These are phyloP conservation scores for Neonectria faginata DNA, from an alignment of 2,329 filamentous ascomycete species.

Conservation along the genomic window DNA sequence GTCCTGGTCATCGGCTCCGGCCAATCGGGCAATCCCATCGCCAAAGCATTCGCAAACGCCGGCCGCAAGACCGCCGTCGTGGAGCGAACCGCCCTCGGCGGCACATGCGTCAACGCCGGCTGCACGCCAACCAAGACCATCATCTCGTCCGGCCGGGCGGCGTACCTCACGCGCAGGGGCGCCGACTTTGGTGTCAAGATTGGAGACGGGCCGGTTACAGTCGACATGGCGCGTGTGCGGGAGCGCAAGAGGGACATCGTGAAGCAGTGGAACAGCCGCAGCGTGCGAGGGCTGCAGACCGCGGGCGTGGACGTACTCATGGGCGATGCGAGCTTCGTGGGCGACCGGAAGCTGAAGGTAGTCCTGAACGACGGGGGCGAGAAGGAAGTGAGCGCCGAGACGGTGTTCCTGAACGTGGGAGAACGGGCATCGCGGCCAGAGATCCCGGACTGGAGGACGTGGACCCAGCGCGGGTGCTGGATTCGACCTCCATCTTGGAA, in stretches of 20 bases:
- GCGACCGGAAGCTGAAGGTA: conserved; percentile 53
- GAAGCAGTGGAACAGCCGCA: conserved; percentile 59
- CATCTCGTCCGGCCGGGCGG: conserved; percentile 63
- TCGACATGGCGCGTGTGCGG: conserved; percentile 63
- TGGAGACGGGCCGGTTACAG: conserved; percentile 42
- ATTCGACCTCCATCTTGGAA: conserved; percentile 63
- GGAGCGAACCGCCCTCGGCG: conserved; percentile 62
- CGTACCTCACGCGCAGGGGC: conserved; percentile 57
- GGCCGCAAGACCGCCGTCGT: conserved; percentile 59
- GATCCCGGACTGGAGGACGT: conserved; percentile 52
- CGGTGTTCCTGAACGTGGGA: conserved; percentile 61
- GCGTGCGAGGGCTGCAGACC: conserved; percentile 55
- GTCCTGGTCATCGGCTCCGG: conserved; percentile 64
- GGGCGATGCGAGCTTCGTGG: conserved; percentile 59
- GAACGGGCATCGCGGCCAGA: conserved; percentile 55
- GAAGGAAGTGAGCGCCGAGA: conserved; percentile 52
- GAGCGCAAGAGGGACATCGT: conserved; percentile 67
- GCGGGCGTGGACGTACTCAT: conserved; percentile 59
- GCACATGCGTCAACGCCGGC: conserved; percentile 66
- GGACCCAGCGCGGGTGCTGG: conserved; percentile 52
- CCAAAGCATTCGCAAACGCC: conserved; percentile 58
- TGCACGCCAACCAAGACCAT: conserved; percentile 70
- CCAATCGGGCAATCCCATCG: conserved; percentile 63
- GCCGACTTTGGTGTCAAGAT: conserved; percentile 59
- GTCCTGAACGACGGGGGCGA: conserved; percentile 47